A percentile compares a stretch with the other conserved stretches of the same genome.
phyloP scores from a whole-genome alignment of 2,329 filamentous ascomycete species.

The Claviceps sp. region DNA sequence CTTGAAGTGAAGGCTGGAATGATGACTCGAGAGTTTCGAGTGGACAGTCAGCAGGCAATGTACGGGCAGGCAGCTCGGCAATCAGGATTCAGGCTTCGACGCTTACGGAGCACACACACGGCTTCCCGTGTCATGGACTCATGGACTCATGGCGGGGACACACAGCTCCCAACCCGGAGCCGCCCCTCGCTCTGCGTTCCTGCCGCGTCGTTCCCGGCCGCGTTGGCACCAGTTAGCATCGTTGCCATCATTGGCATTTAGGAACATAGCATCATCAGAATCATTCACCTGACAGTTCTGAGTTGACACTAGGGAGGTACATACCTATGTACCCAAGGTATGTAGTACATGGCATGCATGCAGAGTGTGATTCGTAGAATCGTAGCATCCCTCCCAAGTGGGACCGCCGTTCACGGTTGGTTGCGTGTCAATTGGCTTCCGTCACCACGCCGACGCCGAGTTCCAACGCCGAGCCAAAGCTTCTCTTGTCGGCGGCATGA shows the following conservation, averaged over 20 bases:
- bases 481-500: too few relatives aligned
- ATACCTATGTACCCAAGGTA: too few relatives aligned
- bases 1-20: neutral
- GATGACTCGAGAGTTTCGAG: neutral
- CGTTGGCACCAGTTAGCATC: neutral
- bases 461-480: too few relatives aligned
- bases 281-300: too few relatives aligned
- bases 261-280: too few relatives aligned
- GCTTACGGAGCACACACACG: neutral
- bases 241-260: neutral
- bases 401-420: too few relatives aligned
- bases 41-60: neutral
- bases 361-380: too few relatives aligned
- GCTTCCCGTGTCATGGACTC: neutral
- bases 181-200: neutral
- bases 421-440: too few relatives aligned
- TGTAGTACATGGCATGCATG: too few relatives aligned
- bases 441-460: too few relatives aligned
- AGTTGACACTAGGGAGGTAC: too few relatives aligned
- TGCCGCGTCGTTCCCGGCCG: neutral
- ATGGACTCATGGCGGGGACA: neutral
- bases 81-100: conserved; percentile 1
- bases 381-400: too few relatives aligned
- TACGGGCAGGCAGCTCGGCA: neutral
- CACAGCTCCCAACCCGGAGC: neutral